phyloP scores from a whole-genome alignment of 2,329 filamentous ascomycete genomes.

The Neopestalotiopsis sp. region DNA sequence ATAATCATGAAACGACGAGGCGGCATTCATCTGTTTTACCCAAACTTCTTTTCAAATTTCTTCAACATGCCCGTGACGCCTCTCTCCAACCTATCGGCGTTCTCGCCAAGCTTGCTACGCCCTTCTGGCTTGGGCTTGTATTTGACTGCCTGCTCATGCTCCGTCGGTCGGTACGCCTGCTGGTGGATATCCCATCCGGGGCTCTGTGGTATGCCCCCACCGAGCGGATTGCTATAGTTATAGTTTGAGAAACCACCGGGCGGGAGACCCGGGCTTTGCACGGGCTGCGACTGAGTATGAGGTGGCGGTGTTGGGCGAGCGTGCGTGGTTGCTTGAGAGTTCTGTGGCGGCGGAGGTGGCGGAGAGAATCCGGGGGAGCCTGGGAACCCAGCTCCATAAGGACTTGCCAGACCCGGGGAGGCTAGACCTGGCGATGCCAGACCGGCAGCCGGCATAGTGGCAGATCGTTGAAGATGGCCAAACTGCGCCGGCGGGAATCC shows the following conservation, averaged over 20 bases:
- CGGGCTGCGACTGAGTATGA: constrained; percentile 31
- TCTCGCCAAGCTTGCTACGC: constrained; percentile 62
- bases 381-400: constrained; percentile 52
- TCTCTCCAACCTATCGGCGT: constrained; percentile 70
- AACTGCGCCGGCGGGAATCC: constrained; percentile 46
- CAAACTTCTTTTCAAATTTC: constrained; percentile 80
- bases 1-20: not conserved
- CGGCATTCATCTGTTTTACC: constrained; percentile 37
- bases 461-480: constrained; percentile 49
- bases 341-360: constrained; percentile 35
- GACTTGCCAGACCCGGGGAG: constrained; percentile 43
- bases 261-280: constrained; percentile 42
- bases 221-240: constrained; percentile 36
- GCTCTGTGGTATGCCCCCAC: constrained; percentile 19
- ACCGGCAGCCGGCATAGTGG: constrained; percentile 51
- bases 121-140: constrained; percentile 49
- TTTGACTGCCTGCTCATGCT: constrained; percentile 56
- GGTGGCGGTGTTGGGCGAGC: constrained; percentile 15
- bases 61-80: constrained; percentile 75
- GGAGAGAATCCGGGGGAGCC: constrained; percentile 50
- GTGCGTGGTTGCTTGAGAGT: constrained; percentile 3
- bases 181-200: constrained; percentile 66
- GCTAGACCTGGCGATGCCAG: constrained; percentile 35
- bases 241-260: constrained; percentile 64
- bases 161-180: constrained; percentile 72